These are phyloP conservation scores for Pleurotus tuber-regium DNA, from an alignment of 768 basidiomycete species.

Conservation along the genomic window DNA sequence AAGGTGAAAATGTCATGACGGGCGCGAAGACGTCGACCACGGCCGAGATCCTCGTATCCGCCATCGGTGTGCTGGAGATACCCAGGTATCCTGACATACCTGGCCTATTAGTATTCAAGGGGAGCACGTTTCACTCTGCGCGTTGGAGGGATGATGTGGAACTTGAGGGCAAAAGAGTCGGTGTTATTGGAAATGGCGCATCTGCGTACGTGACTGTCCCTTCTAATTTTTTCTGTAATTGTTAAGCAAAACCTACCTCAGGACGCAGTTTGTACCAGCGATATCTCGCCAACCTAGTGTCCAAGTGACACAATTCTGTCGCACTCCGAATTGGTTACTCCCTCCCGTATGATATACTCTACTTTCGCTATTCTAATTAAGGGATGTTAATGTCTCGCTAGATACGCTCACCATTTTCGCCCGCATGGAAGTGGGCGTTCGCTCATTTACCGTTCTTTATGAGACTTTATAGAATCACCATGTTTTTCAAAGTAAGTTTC, in stretches of 20 bases:
- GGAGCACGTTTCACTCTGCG: slow-evolving; percentile 52
- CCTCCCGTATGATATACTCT: slow-evolving; percentile 36
- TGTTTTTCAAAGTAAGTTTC: slow-evolving; percentile 16
- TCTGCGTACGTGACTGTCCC: slow-evolving; percentile 50
- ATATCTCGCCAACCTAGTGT: slow-evolving; percentile 39
- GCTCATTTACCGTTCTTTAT: slow-evolving; percentile 36
- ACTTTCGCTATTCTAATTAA: background rate
- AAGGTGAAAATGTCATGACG: slow-evolving; percentile 29
- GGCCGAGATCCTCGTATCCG: slow-evolving; percentile 52
- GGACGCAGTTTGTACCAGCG: slow-evolving; percentile 49
- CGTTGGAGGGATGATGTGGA: slow-evolving; percentile 41
- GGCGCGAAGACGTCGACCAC: slow-evolving; percentile 26
- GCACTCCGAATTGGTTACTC: slow-evolving; percentile 47
- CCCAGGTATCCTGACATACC: slow-evolving; percentile 36
- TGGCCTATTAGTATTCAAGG: slow-evolving; percentile 40
- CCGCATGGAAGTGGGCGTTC: slow-evolving; percentile 37
- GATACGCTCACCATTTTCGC: slow-evolving; percentile 1
- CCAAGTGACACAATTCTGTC: slow-evolving; percentile 46
- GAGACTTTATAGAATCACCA: slow-evolving; percentile 23
- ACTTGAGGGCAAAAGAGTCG: slow-evolving; percentile 46
- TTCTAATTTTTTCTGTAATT: too few species aligned
- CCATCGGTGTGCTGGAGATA: slow-evolving; percentile 43
- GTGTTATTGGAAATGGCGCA: slow-evolving; percentile 58
- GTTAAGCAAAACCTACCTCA: slow-evolving; percentile 17
- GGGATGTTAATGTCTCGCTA: background rate